Percentiles rank a stretch among this genome's conserved stretches.
These are phyloP conservation scores for Umbelopsis sp. DNA, from an alignment of 192 early-diverging fungal genomes.

Conservation along the genomic window DNA sequence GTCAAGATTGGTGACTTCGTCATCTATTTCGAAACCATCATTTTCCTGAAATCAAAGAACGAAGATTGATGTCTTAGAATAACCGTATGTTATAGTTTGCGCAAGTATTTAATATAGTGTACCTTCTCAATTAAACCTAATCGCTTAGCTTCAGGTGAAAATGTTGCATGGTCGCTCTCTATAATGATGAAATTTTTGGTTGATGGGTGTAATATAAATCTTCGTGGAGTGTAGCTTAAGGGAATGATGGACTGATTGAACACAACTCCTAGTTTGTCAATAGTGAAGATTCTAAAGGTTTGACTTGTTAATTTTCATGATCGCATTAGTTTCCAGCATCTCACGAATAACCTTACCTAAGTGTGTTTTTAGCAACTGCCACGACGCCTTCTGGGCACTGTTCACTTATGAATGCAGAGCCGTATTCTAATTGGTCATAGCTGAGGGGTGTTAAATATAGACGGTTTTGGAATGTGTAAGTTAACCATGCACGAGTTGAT, in stretches of 20 bases:
- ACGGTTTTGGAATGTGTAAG: slow-evolving; percentile 75
- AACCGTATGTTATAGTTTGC: background rate
- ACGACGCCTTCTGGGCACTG: slow-evolving; percentile 91
- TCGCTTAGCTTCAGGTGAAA: slow-evolving; percentile 65
- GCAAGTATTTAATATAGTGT: slow-evolving; percentile 6
- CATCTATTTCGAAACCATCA: slow-evolving; percentile 57
- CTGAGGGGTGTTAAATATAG: slow-evolving; percentile 81
- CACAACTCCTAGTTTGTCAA: slow-evolving; percentile 79
- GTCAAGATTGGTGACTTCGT: slow-evolving; percentile 59
- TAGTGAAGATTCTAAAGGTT: slow-evolving; percentile 69
- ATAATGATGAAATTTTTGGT: slow-evolving; percentile 86
- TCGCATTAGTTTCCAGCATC: background rate
- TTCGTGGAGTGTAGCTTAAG: slow-evolving; percentile 86
- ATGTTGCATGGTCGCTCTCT: slow-evolving; percentile 85
- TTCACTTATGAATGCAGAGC: slow-evolving; percentile 79
- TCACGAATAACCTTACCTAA: slow-evolving; percentile 47
- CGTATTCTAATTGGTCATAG: slow-evolving; percentile 86
- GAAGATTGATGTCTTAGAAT: background rate
- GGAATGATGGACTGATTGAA: slow-evolving; percentile 88
- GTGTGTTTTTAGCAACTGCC: slow-evolving; percentile 80
- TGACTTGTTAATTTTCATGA: background rate
- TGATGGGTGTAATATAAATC: slow-evolving; percentile 71
- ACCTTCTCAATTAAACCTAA: slow-evolving; percentile 57
- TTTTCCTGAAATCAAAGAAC: slow-evolving; percentile 30
- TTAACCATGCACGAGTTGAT: slow-evolving; percentile 87